Evolutionary conservation across 2,329 filamentous ascomycete species (phyloP).

Genomic region (Lachnellula subtilissima): DNA sequence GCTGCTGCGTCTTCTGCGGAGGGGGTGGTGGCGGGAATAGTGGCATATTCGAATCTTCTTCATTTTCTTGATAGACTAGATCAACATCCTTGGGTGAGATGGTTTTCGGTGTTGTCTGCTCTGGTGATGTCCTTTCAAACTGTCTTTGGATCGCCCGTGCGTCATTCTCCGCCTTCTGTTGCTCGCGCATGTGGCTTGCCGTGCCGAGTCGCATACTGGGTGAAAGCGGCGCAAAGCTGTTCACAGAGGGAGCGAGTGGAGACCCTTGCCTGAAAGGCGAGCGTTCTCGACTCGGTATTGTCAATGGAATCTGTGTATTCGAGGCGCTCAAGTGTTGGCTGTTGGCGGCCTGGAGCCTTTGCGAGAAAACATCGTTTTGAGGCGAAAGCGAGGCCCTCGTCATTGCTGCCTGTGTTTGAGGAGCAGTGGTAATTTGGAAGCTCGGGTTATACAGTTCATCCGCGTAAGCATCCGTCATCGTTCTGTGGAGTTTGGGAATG

Average conservation of each 20-base stretch:
- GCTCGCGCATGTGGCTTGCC: conserved; percentile 56
- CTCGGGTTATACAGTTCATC: conserved; percentile 80
- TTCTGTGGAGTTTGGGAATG: conserved; percentile 74
- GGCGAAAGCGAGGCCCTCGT: conserved; percentile 43
- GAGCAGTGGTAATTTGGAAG: conserved; percentile 54
- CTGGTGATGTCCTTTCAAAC: conserved; percentile 34
- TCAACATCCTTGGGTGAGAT: conserved; percentile 93
- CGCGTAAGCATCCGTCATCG: conserved; percentile 78
- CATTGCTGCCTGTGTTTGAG: conserved; percentile 35
- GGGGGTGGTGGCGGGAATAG: conserved; percentile 57
- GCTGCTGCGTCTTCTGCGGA: conserved; percentile 33
- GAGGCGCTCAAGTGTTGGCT: conserved; percentile 62
- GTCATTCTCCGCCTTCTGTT: conserved; percentile 56
- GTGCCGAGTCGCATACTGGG: conserved; percentile 44
- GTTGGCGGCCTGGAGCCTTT: conserved; percentile 75
- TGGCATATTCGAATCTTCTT: conserved; percentile 65
- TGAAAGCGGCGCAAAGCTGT: conserved; percentile 34
- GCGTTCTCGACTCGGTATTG: conserved; percentile 52
- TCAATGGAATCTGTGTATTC: conserved; percentile 44
- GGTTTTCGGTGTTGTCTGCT: conserved; percentile 63
- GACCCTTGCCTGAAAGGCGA: conserved; percentile 79
- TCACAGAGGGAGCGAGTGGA: conserved; percentile 46
- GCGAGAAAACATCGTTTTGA: conserved; percentile 61
- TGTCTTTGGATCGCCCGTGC: conserved; percentile 39
- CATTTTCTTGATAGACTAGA: conserved; percentile 74